These are phyloP conservation scores for Lagerstroemia speciosa DNA, from an alignment of 345 rosid genomes.

Conservation along the genomic window DNA sequence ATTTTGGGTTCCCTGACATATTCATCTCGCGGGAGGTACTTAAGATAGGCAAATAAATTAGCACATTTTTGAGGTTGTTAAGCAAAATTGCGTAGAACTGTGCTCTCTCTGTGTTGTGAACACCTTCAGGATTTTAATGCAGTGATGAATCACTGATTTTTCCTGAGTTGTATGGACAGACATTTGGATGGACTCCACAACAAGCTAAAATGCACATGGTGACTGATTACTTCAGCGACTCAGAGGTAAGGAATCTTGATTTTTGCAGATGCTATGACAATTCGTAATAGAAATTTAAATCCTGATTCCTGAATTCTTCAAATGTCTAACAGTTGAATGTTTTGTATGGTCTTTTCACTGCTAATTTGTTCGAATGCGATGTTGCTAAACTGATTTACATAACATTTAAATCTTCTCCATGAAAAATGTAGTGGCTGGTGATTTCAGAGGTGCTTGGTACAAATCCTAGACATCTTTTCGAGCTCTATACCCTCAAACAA, in stretches of 20 bases:
- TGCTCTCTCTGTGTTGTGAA: not conserved
- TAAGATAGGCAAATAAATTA: not conserved
- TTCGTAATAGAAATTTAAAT: not conserved
- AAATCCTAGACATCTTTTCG: constrained; percentile 85
- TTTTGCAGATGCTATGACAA: not conserved
- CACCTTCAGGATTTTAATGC: not conserved
- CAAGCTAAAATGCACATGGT: constrained; percentile 95
- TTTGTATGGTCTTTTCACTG: not conserved
- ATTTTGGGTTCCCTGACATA: constrained; percentile 76
- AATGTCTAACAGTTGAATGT: not conserved
- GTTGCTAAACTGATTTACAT: not conserved
- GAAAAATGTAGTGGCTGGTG: constrained; percentile 59
- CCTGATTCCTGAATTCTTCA: constrained; percentile 3
- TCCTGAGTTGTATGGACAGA: constrained; percentile 24
- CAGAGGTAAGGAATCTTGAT: constrained; percentile 55
- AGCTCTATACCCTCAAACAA: constrained; percentile 88
- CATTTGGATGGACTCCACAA: constrained; percentile 88
- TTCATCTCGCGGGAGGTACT: constrained; percentile 97
- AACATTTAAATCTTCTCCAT: not conserved
- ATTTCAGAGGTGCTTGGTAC: constrained; percentile 85
- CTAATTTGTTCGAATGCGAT: not conserved
- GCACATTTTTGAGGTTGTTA: not conserved
- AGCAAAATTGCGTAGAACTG: not conserved
- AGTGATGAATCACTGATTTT: not conserved
- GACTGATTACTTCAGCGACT: constrained; percentile 69